Base-by-base conservation (phyloP, 2,329 filamentous ascomycete genomes). In the Kalaharituber pfeilii region DNA sequence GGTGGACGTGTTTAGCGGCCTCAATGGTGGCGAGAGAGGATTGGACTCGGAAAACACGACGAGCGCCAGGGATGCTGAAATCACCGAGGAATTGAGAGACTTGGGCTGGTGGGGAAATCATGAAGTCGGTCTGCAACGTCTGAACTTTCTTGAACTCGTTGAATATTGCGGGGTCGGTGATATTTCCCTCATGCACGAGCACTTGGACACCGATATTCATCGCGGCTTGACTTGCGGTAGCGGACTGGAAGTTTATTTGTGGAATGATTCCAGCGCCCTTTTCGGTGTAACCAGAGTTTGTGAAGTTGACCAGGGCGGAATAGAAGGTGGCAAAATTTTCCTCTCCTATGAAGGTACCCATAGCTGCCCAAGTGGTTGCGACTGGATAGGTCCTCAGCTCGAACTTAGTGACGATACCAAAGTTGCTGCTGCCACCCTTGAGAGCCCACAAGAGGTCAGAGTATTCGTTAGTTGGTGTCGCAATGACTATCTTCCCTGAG, bases 351-450 rank as follows among this genome's bases (percentile, higher is more conserved):
- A 51, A 50, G n/a, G 42, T 49, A n/a, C 25, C 45, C 6, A 50
- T 42, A 20, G 53, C 53, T 11, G n/a, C 49, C 22, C 51, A 18
- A 13, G 30, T 58, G 55, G 52, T 61, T 1, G 64, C 57, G 5
- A 64, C 59, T 61, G 58, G 62, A 65, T 60, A 69, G 2, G 61
- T 59, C 47, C 64, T 62, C 24, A 65, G 54, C 27, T 64, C 63
- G 53, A 66, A 66, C 24, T 50, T 59, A 5, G 66, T 68, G 1
- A 67, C 63, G 22, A 67, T 64, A 8, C 65, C 66, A 44, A 67
- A 65, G 49, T 67, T 68, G 49, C 59, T 62, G 39, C 51, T 62
- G 53, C 59, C 63, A 56, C 53, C 64, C 44, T 66, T 66, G 5
- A 68, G 56, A 4, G 63, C 65, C 26, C 60, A 62, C 54, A 65